Base-by-base conservation (phyloP, 2,329 filamentous ascomycete species). In the Byssothecium circinans region DNA sequence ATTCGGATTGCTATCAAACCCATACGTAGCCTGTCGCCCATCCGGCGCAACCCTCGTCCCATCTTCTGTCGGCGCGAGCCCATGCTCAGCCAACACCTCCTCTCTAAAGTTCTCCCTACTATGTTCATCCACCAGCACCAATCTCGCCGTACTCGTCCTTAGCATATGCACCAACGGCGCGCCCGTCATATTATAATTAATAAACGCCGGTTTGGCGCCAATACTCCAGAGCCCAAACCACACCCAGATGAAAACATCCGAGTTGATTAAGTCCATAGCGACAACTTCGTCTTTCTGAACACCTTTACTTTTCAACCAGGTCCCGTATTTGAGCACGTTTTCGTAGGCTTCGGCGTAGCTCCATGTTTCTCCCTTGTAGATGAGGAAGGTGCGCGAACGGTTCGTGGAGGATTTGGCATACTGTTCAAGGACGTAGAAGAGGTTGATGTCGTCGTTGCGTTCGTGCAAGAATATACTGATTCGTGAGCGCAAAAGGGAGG, bases 51-150 rank as follows among this genome's bases (percentile, higher is more conserved):
- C 35, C 12, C 41, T 39, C 2, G 45, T 43, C 20, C 25, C 12
- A 15, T 49, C 41, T 7, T 40, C 34, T 2, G 50, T 51, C 4
- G 40, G 40, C 10, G 11, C 29, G 32, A 67, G 65, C 14, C 63
- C 68, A 52, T 68, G 61, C 19, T 68, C 64, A 25, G 45, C 53
- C 58, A 69, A 55, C 8, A 56, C 47, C 0, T 61, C 50, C 25
- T 64, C 56, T 3, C 43, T 45, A 37, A 65, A 70, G 37, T 69
- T 69, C 20, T 58, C 57, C 17, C 43, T 58, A 11, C 50, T 53
- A 8, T 82, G 76, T 1, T 79, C 76, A 47, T 86, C 85, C 8
- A 85, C 79, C 1, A 88, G 62, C 3, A 88, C 61, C 30, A 87
- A 50, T 34, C 72, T 77, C 2, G 82, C 75, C 3, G 76, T 76